Evolutionary conservation across 768 basidiomycete species (phyloP).

Genomic region (Leccinum ochraceum): DNA sequence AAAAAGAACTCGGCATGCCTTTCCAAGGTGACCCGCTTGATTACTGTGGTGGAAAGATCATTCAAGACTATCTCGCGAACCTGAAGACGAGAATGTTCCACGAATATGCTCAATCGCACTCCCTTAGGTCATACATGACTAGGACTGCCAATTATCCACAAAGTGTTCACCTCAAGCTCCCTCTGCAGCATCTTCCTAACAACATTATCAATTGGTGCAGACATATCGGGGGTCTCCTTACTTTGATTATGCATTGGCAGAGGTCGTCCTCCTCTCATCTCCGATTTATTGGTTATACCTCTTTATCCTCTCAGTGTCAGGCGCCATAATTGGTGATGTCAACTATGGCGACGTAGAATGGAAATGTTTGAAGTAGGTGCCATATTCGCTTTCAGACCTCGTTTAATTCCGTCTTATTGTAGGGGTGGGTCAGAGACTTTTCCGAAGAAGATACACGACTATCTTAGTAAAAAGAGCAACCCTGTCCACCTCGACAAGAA

Average conservation of each 20-base stretch:
- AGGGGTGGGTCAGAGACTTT: background rate
- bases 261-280: no score
- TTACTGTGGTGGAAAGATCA: constrained; percentile 13
- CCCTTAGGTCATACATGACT: constrained; percentile 24
- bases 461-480: no score
- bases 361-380: background rate
- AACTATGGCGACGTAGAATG: background rate
- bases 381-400: background rate
- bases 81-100: constrained; percentile 1
- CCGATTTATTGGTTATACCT: no score
- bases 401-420: background rate
- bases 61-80: constrained; percentile 10
- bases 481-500: no score
- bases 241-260: background rate
- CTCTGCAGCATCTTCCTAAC: constrained; percentile 14
- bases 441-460: background rate
- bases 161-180: constrained; percentile 18
- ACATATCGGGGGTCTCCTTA: background rate
- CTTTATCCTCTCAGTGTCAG: no score
- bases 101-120: constrained; percentile 18
- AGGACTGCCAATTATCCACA: constrained; percentile 18
- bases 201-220: constrained; percentile 32
- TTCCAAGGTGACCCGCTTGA: constrained; percentile 5
- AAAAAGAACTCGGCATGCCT: no score
- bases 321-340: no score